Percentiles rank a stretch among this genome's conserved stretches.
Conservation (phyloP, 2,329 filamentous ascomycete genomes). For the Exophiala lecanii-corni region DNA sequence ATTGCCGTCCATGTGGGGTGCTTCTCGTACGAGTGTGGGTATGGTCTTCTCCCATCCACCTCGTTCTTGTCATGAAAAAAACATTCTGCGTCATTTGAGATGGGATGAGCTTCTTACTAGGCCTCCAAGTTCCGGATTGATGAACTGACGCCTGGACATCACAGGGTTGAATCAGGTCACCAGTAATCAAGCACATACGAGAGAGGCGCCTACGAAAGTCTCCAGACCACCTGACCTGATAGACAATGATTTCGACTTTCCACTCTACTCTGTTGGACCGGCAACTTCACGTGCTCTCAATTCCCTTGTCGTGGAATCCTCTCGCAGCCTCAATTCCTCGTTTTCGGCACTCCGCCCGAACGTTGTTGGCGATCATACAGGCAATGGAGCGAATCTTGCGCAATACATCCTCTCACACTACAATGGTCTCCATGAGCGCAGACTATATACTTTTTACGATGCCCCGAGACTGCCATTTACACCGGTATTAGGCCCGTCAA, state of each 20-base stretch:
- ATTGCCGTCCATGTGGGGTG: too few species aligned
- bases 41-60: too few species aligned
- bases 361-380: slow-evolving; percentile 74
- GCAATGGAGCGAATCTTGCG: slow-evolving; percentile 77
- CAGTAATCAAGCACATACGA: too few species aligned
- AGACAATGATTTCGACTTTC: slow-evolving; percentile 24
- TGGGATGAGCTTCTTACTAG: too few species aligned
- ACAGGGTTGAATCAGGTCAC: too few species aligned
- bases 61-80: too few species aligned
- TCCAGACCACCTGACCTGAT: background rate
- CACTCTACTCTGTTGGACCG: slow-evolving; percentile 47
- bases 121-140: too few species aligned
- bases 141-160: too few species aligned
- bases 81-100: too few species aligned
- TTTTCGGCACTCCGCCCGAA: slow-evolving; percentile 43
- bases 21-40: too few species aligned
- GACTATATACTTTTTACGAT: slow-evolving; percentile 15
- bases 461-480: slow-evolving; percentile 23
- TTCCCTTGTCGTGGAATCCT: slow-evolving; percentile 42
- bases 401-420: slow-evolving; percentile 77
- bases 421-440: slow-evolving; percentile 33
- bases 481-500: slow-evolving; percentile 24
- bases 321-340: slow-evolving; percentile 7
- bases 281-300: slow-evolving; percentile 61
- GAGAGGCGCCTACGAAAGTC: too few species aligned